phyloP scores from a whole-genome alignment of 441 rosid genomes.

The Sinapis alba region DNA sequence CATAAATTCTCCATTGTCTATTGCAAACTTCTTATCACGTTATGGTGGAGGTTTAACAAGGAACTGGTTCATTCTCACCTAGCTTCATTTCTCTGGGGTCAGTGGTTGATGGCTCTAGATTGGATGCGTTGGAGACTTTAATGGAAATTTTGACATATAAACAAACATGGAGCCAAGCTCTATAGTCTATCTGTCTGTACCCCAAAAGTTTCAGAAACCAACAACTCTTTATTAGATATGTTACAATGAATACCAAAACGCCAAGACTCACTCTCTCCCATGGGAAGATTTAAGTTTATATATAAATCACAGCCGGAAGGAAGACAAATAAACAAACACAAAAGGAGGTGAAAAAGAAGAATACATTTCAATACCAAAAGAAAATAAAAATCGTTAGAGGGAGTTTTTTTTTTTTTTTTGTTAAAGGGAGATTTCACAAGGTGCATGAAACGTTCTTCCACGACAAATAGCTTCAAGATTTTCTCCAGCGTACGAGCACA shows the following conservation, averaged over 20 bases:
- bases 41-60: no score
- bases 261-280: constrained; percentile 17
- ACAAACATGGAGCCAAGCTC: no score
- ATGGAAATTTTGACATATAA: no score
- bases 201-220: neutral
- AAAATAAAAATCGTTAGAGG: constrained; percentile 44
- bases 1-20: no score
- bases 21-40: no score
- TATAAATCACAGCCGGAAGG: constrained; percentile 15
- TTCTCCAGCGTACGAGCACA: constrained; percentile 87
- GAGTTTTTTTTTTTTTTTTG: constrained; percentile 15
- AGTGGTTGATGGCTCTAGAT: no score
- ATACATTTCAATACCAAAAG: neutral
- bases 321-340: neutral
- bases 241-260: constrained; percentile 40
- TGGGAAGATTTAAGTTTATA: constrained; percentile 16
- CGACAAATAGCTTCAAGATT: constrained; percentile 90
- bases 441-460: constrained; percentile 94
- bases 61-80: no score
- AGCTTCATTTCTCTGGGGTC: no score
- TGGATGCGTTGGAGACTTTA: no score
- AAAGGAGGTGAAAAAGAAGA: neutral
- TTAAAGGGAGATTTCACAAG: constrained; percentile 63
- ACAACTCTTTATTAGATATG: constrained; percentile 31
- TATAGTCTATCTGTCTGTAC: neutral